Conservation (phyloP, 2,329 filamentous ascomycete species). For the Stachybotrys chlorohalonatus region DNA sequence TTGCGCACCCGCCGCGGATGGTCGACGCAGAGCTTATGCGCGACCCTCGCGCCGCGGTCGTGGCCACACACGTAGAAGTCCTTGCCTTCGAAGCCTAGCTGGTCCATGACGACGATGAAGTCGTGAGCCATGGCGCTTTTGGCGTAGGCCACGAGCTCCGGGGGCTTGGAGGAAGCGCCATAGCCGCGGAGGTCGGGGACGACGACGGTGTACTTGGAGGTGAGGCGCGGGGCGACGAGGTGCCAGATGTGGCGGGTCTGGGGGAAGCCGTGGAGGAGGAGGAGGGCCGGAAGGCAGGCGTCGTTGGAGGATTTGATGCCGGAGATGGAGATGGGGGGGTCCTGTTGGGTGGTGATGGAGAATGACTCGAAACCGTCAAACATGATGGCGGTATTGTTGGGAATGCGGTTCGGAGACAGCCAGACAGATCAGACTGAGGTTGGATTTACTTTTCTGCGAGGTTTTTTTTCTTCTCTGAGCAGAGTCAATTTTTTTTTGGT, state of each 20-base stretch:
- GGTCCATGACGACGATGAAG: constrained; percentile 34
- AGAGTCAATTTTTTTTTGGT: too few relatives aligned
- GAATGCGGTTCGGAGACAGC: not conserved
- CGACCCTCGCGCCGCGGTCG: constrained; percentile 46
- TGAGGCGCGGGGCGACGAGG: constrained; percentile 28
- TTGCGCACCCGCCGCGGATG: constrained; percentile 29
- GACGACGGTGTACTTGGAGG: constrained; percentile 30
- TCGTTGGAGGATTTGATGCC: constrained; percentile 23
- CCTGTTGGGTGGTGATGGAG: constrained; percentile 23
- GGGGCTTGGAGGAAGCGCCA: constrained; percentile 38
- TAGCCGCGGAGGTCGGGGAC: constrained; percentile 43
- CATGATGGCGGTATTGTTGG: constrained; percentile 15
- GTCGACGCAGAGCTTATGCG: constrained; percentile 44
- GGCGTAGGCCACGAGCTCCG: constrained; percentile 24
- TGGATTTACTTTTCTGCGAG: too few relatives aligned
- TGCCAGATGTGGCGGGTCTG: constrained; percentile 46
- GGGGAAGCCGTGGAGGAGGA: constrained; percentile 44
- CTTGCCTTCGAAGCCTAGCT: constrained; percentile 20
- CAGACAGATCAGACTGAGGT: too few relatives aligned
- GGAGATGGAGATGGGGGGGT: constrained; percentile 30
- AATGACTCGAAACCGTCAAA: constrained; percentile 30
- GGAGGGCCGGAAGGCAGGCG: constrained; percentile 27
- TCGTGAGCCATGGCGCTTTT: constrained; percentile 42
- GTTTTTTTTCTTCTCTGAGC: too few relatives aligned
- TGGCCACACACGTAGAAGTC: constrained; percentile 43